Conservation (phyloP, 1,284 basidiomycete species). For the Fomitopsis betulina region DNA sequence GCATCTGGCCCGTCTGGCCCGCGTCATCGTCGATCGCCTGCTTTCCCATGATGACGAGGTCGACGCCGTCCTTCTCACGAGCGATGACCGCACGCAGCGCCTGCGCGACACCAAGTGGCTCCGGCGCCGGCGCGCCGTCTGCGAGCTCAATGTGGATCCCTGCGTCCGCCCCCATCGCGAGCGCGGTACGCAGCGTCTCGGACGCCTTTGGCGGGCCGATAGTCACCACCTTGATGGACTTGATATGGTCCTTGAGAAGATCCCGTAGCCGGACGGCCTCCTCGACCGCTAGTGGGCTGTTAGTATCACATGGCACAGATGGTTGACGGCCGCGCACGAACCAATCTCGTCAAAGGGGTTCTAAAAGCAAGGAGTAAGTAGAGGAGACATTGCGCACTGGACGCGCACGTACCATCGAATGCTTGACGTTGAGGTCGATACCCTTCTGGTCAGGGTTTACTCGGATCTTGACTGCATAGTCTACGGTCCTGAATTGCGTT, state of each 20-base stretch:
- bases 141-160: slow-evolving; percentile 89
- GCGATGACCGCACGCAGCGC: slow-evolving; percentile 78
- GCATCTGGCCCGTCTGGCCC: slow-evolving; percentile 97
- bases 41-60: slow-evolving; percentile 96
- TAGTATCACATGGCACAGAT: slow-evolving; percentile 7
- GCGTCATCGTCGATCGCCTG: slow-evolving; percentile 98
- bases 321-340: slow-evolving; percentile 33
- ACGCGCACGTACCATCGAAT: slow-evolving; percentile 78
- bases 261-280: slow-evolving; percentile 94
- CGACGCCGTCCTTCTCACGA: slow-evolving; percentile 64
- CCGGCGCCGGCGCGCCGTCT: slow-evolving; percentile 68
- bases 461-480: slow-evolving; percentile 92
- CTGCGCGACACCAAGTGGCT: slow-evolving; percentile 87
- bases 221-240: slow-evolving; percentile 87
- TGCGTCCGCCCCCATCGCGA: slow-evolving; percentile 97
- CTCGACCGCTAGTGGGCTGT: slow-evolving; percentile 74
- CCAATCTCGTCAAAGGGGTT: slow-evolving; percentile 98
- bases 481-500: slow-evolving; percentile 51
- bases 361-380: slow-evolving; percentile 34
- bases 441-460: slow-evolving; percentile 90
- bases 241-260: slow-evolving; percentile 69
- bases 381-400: background rate
- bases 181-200: slow-evolving; percentile 92
- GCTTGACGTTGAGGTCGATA: slow-evolving; percentile 93
- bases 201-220: slow-evolving; percentile 89